A percentile compares a stretch with the other conserved stretches of the same genome.
These are phyloP conservation scores for Tephrocybe rancida DNA, from an alignment of 768 basidiomycete species.

Conservation along the genomic window DNA sequence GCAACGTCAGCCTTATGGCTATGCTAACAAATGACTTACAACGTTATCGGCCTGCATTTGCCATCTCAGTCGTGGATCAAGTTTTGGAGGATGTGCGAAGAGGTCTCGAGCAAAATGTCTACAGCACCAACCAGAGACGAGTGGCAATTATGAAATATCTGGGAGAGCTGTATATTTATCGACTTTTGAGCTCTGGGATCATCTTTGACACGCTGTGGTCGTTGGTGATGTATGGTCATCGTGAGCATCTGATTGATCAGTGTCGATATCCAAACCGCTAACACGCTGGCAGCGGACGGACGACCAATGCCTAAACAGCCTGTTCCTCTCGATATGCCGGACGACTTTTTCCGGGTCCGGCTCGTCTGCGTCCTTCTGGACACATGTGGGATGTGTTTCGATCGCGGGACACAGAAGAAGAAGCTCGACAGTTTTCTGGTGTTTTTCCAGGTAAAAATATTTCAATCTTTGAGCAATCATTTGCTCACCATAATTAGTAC, in stretches of 20 bases:
- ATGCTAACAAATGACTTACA: constrained; percentile 96
- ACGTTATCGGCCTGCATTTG: constrained; percentile 89
- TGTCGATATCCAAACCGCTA: not conserved
- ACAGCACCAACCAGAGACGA: constrained; percentile 92
- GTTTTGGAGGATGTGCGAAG: constrained; percentile 90
- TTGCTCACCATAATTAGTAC: constrained; percentile 44
- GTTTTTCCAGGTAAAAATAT: constrained; percentile 83
- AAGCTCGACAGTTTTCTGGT: constrained; percentile 91
- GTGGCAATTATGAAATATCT: constrained; percentile 93
- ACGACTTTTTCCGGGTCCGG: constrained; percentile 95
- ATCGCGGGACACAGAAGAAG: constrained; percentile 88
- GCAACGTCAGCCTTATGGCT: constrained; percentile 86
- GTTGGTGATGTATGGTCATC: constrained; percentile 92
- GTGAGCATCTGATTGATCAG: constrained; percentile 52
- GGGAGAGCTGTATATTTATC: constrained; percentile 96
- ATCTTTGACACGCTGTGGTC: constrained; percentile 96
- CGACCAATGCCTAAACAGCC: constrained; percentile 79
- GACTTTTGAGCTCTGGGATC: constrained; percentile 84
- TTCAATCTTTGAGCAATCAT: not conserved
- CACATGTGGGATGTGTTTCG: constrained; percentile 98
- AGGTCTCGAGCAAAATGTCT: constrained; percentile 92
- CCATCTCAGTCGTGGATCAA: constrained; percentile 89
- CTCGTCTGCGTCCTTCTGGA: constrained; percentile 92
- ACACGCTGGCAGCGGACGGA: constrained; percentile 69
- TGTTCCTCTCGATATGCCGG: constrained; percentile 84